phyloP scores from a whole-genome alignment of 2,329 filamentous ascomycete species.

The Xylaria sp. region DNA sequence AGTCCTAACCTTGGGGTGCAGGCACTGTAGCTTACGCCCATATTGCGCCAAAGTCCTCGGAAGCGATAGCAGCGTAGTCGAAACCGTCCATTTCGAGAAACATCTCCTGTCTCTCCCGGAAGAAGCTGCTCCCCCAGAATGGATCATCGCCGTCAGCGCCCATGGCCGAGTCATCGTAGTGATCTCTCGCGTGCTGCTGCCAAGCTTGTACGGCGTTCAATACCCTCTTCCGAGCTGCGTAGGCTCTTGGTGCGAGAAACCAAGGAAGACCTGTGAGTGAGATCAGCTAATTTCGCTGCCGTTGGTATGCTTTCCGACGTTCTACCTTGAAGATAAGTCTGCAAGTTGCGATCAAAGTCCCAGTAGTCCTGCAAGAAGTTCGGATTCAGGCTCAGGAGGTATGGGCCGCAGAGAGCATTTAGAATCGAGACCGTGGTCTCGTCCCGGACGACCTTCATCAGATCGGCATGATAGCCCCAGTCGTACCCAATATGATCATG shows the following conservation, averaged over 20 bases:
- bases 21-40: constrained; percentile 29
- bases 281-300: constrained; percentile 1
- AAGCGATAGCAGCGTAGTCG: constrained; percentile 30
- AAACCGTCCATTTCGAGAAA: constrained; percentile 33
- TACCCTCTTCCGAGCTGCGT: constrained; percentile 26
- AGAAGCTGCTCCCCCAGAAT: constrained; percentile 34
- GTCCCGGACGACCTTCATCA: constrained; percentile 29
- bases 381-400: constrained; percentile 28
- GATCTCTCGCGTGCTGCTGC: constrained; percentile 31
- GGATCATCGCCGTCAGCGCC: constrained; percentile 28
- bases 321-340: constrained; percentile 33
- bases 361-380: constrained; percentile 30
- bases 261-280: constrained; percentile 25
- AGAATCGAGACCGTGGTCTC: constrained; percentile 26
- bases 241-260: constrained; percentile 31
- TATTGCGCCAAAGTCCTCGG: constrained; percentile 32
- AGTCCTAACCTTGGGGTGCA: neutral
- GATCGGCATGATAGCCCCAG: constrained; percentile 24
- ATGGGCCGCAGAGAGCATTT: constrained; percentile 32
- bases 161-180: constrained; percentile 21
- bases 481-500: constrained; percentile 16
- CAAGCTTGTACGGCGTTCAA: constrained; percentile 27
- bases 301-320: neutral
- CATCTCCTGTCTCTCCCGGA: constrained; percentile 29
- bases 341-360: constrained; percentile 33